Conservation (phyloP, 2,329 filamentous ascomycete species). For the Daldinia sp. region DNA sequence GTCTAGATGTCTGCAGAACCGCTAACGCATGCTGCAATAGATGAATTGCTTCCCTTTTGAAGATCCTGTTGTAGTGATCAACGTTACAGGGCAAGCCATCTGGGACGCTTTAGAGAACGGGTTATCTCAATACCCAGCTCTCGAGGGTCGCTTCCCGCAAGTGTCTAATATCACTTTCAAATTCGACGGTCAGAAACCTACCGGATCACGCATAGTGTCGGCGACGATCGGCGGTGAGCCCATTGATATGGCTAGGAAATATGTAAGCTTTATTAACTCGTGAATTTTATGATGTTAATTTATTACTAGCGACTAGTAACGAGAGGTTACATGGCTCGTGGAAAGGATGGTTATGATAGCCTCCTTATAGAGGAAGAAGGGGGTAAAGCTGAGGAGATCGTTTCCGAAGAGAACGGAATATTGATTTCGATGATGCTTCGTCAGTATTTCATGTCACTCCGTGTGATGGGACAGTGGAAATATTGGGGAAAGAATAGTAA, state of each 20-base stretch:
- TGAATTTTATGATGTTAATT: too few species aligned
- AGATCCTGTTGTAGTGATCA: constrained; percentile 85
- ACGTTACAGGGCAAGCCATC: constrained; percentile 77
- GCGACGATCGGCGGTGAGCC: constrained; percentile 71
- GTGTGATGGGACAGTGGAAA: constrained; percentile 83
- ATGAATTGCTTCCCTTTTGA: constrained; percentile 93
- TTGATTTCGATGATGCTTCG: constrained; percentile 87
- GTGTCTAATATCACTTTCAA: constrained; percentile 84
- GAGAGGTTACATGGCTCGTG: constrained; percentile 87
- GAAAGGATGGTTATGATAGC: constrained; percentile 85
- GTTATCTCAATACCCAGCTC: constrained; percentile 81
- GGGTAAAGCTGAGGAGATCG: constrained; percentile 79
- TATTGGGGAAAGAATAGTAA: constrained; percentile 69
- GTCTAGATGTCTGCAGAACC: neutral
- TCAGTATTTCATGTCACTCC: constrained; percentile 91
- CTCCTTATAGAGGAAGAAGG: constrained; percentile 82
- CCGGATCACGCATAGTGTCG: constrained; percentile 72
- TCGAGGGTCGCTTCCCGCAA: constrained; percentile 88
- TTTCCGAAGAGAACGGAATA: constrained; percentile 88
- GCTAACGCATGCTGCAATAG: constrained; percentile 16
- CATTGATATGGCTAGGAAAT: constrained; percentile 72
- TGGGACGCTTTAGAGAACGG: constrained; percentile 87
- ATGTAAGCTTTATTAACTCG: constrained; percentile 56
- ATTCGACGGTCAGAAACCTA: constrained; percentile 73
- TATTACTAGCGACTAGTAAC: constrained; percentile 69